A percentile compares a stretch with the other conserved stretches of the same genome.
Conservation (phyloP, 805 yeast species). For the Dipodascus albidus region DNA sequence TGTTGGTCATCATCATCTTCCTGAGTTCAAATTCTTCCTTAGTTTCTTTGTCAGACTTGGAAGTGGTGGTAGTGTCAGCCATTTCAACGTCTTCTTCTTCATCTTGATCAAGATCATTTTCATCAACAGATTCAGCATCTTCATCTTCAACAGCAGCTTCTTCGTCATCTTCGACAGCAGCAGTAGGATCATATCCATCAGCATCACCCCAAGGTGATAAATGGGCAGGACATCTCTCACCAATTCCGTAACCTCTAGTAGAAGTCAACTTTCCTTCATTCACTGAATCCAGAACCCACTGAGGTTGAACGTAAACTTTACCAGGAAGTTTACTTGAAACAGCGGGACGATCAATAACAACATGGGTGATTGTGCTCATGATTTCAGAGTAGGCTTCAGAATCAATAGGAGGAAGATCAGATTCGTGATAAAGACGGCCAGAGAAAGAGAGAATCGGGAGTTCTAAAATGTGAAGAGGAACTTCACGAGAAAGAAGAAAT, state of each 20-base stretch:
- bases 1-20: slow-evolving; percentile 95
- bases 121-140: slow-evolving; percentile 43
- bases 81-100: slow-evolving; percentile 30
- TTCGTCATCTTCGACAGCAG: slow-evolving; percentile 36
- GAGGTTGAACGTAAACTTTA: slow-evolving; percentile 92
- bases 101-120: slow-evolving; percentile 36
- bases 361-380: slow-evolving; percentile 75
- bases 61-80: slow-evolving; percentile 73
- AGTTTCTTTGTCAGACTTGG: slow-evolving; percentile 49
- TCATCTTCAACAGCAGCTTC: slow-evolving; percentile 42
- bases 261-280: slow-evolving; percentile 67
- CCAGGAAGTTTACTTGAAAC: slow-evolving; percentile 69
- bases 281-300: slow-evolving; percentile 90
- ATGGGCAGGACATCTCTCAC: slow-evolving; percentile 93
- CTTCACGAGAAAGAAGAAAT: slow-evolving; percentile 91
- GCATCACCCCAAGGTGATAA: slow-evolving; percentile 98
- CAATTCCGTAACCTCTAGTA: slow-evolving; percentile 80
- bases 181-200: slow-evolving; percentile 78
- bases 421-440: slow-evolving; percentile 75
- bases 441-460: slow-evolving; percentile 79
- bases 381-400: slow-evolving; percentile 27
- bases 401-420: slow-evolving; percentile 41
- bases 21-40: slow-evolving; percentile 80
- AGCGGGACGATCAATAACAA: slow-evolving; percentile 87
- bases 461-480: slow-evolving; percentile 83